These are phyloP conservation scores for Triticum urartu DNA, from an alignment of 176 grass and related monocot genomes.

Conservation along the genomic window DNA sequence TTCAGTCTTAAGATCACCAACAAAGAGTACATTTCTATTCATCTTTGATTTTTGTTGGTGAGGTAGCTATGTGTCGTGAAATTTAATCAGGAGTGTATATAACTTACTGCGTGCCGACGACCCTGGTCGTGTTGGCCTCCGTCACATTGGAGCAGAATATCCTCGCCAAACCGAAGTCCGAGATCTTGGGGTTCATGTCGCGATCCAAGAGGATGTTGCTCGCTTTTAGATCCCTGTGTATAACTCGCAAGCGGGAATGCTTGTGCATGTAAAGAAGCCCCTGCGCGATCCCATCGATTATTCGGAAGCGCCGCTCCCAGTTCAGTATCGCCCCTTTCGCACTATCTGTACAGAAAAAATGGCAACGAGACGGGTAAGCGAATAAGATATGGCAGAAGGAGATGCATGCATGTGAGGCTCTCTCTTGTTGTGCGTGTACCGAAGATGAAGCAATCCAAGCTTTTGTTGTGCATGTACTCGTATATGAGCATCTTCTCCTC, in stretches of 20 bases:
- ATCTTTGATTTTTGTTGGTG: neutral
- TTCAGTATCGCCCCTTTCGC: conserved; percentile 22
- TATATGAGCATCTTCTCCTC: conserved; percentile 78
- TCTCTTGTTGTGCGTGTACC: neutral
- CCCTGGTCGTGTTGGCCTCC: conserved; percentile 42
- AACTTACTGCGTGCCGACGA: conserved; percentile 55
- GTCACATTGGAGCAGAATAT: conserved; percentile 43
- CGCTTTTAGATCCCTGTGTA: conserved; percentile 53
- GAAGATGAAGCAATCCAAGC: conserved; percentile 66
- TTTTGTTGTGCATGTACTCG: conserved; percentile 75
- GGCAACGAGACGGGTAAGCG: neutral
- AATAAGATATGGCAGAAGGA: neutral
- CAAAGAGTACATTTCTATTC: neutral
- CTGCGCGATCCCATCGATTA: conserved; percentile 50
- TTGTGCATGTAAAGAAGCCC: conserved; percentile 63
- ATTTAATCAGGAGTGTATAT: neutral
- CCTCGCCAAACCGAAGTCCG: conserved; percentile 50
- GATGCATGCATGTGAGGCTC: too few species aligned
- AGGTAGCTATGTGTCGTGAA: too few species aligned
- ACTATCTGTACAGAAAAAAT: neutral
- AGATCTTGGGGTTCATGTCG: conserved; percentile 58
- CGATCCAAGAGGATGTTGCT: conserved; percentile 45
- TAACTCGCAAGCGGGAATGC: conserved; percentile 45
- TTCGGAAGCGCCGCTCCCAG: conserved; percentile 39
- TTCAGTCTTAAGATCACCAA: neutral